Evolutionary conservation across 106 monocot species (phyloP), one percentile per base, ranked within the genome.

Genomic region (Dioscorea dumetorum): DNA sequence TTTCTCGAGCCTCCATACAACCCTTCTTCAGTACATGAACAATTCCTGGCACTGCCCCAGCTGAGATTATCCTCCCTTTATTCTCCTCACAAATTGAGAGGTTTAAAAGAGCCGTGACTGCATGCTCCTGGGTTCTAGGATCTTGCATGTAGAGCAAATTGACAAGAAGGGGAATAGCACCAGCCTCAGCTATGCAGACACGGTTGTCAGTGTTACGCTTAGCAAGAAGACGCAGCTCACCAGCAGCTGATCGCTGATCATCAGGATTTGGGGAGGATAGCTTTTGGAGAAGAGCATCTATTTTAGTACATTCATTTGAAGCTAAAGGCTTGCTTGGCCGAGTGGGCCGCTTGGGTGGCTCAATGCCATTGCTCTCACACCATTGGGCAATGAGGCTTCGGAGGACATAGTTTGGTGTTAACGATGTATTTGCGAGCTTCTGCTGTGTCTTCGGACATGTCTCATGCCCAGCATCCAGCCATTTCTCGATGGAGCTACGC

Each of bases 391-490:
- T 97, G 18, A 97, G 80, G 72, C 88, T 92, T 12, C 97, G 83
- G n/a, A 97, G 78, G 17, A 87, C 97, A 48, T 80, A 97, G 56
- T 97, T 97, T 31, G 97, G 86, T 4, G 97, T 97, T 31, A 97
- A 60, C 18, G 90, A 86, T 59, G 21, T 83, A 70, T 49, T 90
- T 49, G 75, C 52, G 28, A 97, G 84, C 63, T 68, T 84, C 68
- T 92, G 89, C 64, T 87, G 97, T 8, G 97, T 97, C 78, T 97
- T 97, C 13, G 97, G 97, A 61, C 97, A 97, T 12, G 88, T 92
- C 59, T 87, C 70, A 57, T 92, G 92, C 5, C 97, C 97, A 18
- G 80, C 77, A 41, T 78, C 74, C 24, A 97, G 73, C 97, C 97
- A 97, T 77, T 78, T 92, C 79, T 97, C 82, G 12, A 97, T 97